Percentiles rank a stretch among this genome's conserved stretches.
Evolutionary conservation across 108 stramenopile species (phyloP).

Genomic region (Nitzschia palea): DNA sequence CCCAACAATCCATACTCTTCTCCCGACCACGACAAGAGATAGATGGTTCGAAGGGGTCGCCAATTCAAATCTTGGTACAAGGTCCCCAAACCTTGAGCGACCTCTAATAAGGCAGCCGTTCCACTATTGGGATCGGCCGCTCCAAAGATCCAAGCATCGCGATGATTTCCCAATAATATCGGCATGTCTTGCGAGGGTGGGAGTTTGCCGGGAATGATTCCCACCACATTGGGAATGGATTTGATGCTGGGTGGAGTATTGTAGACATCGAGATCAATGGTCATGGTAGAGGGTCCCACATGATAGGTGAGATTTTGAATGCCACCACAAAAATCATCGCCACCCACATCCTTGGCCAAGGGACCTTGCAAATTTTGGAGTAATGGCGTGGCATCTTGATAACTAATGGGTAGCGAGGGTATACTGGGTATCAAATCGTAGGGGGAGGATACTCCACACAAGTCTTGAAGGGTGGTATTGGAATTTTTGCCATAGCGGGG

Average conservation of each 20-base stretch:
- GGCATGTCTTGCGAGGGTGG: slow-evolving; percentile 37
- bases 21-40: slow-evolving; percentile 66
- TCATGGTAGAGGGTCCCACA: slow-evolving; percentile 44
- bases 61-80: slow-evolving; percentile 41
- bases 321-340: slow-evolving; percentile 40
- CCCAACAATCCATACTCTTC: slow-evolving; percentile 72
- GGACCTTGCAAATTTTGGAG: slow-evolving; percentile 49
- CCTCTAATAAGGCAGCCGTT: slow-evolving; percentile 57
- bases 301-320: slow-evolving; percentile 43
- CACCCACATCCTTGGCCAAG: slow-evolving; percentile 14
- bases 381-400: slow-evolving; percentile 57
- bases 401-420: slow-evolving; percentile 58
- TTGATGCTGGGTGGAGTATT: slow-evolving; percentile 31
- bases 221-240: slow-evolving; percentile 64
- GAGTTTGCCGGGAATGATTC: slow-evolving; percentile 45
- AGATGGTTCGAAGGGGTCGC: slow-evolving; percentile 53
- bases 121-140: slow-evolving; percentile 74
- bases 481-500: slow-evolving; percentile 12
- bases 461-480: slow-evolving; percentile 25
- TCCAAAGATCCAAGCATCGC: slow-evolving; percentile 79
- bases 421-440: slow-evolving; percentile 53
- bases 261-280: slow-evolving; percentile 22
- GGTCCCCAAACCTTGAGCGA: slow-evolving; percentile 51
- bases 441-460: slow-evolving; percentile 41
- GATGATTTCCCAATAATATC: slow-evolving; percentile 65